Evolutionary conservation across 116 monocot genomes (phyloP).

Genomic region (Phalaenopsis hybrid): DNA sequence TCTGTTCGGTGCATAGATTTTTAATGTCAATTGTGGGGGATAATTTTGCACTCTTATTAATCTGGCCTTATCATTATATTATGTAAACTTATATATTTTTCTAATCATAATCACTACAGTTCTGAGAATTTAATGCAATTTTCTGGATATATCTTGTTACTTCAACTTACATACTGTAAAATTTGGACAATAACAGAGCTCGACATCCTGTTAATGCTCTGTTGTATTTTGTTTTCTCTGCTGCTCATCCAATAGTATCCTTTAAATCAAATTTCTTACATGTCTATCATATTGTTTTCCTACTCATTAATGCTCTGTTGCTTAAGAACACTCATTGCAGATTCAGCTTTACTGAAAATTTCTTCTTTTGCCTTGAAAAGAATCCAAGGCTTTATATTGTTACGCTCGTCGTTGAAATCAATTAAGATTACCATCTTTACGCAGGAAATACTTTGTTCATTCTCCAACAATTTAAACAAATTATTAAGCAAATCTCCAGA

Average conservation of each 20-base stretch:
- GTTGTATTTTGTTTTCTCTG: background rate
- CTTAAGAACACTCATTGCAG: too few species aligned
- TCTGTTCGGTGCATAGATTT: background rate
- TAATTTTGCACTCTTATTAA: background rate
- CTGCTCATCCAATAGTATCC: background rate
- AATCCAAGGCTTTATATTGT: background rate
- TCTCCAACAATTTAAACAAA: conserved; percentile 42
- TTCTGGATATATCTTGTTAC: too few species aligned
- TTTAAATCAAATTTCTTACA: background rate
- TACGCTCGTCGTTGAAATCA: background rate
- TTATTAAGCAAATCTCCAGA: conserved; percentile 25
- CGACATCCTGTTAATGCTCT: background rate
- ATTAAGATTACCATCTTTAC: conserved; percentile 1
- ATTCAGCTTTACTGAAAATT: too few species aligned
- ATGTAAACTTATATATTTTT: too few species aligned
- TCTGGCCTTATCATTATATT: too few species aligned
- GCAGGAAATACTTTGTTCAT: conserved; percentile 62
- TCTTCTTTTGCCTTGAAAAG: background rate
- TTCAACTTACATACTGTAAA: background rate
- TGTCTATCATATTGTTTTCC: too few species aligned
- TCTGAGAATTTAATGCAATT: background rate
- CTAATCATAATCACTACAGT: background rate
- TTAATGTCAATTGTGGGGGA: background rate
- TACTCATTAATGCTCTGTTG: too few species aligned
- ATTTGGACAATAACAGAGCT: background rate